A percentile compares a stretch with the other conserved stretches of the same genome.
Evolutionary conservation across 2,329 filamentous ascomycete genomes (phyloP).

Genomic region (Lecanoromycetidae sp.): DNA sequence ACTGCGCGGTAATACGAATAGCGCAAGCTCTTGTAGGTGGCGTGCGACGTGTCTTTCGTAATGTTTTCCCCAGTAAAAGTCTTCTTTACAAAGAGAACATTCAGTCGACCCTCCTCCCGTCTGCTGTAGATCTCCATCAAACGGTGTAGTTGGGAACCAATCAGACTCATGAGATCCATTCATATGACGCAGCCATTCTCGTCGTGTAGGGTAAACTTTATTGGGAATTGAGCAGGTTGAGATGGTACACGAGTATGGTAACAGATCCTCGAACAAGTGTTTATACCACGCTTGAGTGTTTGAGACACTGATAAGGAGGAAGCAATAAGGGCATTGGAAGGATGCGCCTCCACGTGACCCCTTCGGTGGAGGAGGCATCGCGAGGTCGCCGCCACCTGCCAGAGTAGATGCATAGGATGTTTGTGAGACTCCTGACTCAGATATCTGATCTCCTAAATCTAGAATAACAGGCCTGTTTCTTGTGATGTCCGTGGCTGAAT

Average conservation of each 20-base stretch:
- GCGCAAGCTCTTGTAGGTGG: slow-evolving; percentile 11
- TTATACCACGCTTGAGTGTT: slow-evolving; percentile 8
- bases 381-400: slow-evolving; percentile 10
- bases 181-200: slow-evolving; percentile 12
- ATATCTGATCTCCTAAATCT: slow-evolving; percentile 10
- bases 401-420: slow-evolving; percentile 22
- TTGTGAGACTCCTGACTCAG: slow-evolving; percentile 9
- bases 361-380: slow-evolving; percentile 22
- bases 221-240: slow-evolving; percentile 20
- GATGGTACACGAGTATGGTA: slow-evolving; percentile 29
- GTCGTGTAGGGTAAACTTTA: slow-evolving; percentile 10
- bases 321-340: slow-evolving; percentile 34
- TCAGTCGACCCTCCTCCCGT: not conserved
- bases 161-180: slow-evolving; percentile 1
- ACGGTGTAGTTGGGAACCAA: not conserved
- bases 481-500: slow-evolving; percentile 13
- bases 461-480: not conserved
- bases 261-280: slow-evolving; percentile 30
- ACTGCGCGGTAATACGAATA: not conserved
- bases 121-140: not conserved
- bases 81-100: not conserved
- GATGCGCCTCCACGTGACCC: slow-evolving; percentile 19
- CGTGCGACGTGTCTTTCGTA: slow-evolving; percentile 7
- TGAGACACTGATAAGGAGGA: slow-evolving; percentile 23
- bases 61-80: not conserved